phyloP scores from a whole-genome alignment of 2,329 filamentous ascomycete genomes.

The Bipolaris bicolor region DNA sequence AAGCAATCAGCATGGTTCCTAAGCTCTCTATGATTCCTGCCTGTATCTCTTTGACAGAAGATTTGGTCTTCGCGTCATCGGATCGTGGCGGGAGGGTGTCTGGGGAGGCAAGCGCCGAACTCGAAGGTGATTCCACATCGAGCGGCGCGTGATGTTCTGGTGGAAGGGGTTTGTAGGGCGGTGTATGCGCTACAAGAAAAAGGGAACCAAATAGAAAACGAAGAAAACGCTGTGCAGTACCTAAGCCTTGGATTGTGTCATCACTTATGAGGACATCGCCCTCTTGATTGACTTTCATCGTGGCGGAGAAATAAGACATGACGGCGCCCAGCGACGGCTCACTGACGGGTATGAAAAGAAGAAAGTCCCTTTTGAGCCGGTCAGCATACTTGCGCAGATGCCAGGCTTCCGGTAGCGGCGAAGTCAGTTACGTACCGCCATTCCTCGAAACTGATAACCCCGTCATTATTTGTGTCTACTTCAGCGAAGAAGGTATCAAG shows the following conservation, averaged over 20 bases:
- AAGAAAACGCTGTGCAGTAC: conserved; percentile 76
- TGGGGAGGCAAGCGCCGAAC: conserved; percentile 31
- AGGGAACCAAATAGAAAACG: conserved; percentile 78
- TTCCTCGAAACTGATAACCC: conserved; percentile 86
- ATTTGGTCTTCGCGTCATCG: conserved; percentile 33
- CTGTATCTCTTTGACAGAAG: conserved; percentile 38
- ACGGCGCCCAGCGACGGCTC: conserved; percentile 78
- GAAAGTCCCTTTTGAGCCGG: conserved; percentile 69
- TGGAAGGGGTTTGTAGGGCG: conserved; percentile 44
- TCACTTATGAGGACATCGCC: conserved; percentile 93
- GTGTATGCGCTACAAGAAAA: conserved; percentile 66
- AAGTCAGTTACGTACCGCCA: conserved; percentile 75
- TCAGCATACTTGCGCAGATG: conserved; percentile 12
- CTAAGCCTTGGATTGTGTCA: conserved; percentile 89
- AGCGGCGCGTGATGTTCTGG: conserved; percentile 32
- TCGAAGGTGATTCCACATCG: conserved; percentile 35
- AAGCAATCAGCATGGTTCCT: conserved; percentile 60
- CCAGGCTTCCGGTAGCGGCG: background rate
- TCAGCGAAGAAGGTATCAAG: conserved; percentile 86
- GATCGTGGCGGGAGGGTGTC: conserved; percentile 48
- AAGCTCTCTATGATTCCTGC: conserved; percentile 41
- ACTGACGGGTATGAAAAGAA: conserved; percentile 81
- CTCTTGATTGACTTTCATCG: conserved; percentile 88
- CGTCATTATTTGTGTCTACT: conserved; percentile 88
- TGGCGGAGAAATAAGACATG: conserved; percentile 87